Conservation (phyloP, 768 basidiomycete species). For the Tylopilus balloui region DNA sequence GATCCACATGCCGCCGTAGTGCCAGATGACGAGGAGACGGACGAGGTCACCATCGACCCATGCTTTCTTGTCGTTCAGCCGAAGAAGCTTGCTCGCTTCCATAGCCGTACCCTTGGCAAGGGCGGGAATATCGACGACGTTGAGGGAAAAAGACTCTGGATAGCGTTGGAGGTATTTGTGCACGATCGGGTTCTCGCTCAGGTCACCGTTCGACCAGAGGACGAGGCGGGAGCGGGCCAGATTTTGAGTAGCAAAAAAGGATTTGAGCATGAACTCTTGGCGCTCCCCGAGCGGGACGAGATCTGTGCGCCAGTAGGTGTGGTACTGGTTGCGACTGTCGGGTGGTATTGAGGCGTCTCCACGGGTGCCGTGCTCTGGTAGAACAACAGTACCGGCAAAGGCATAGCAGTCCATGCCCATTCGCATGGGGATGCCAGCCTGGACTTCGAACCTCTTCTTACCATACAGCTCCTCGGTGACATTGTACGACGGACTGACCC, state of each 20-base stretch:
- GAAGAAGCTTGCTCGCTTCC: conserved; percentile 56
- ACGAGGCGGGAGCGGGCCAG: conserved; percentile 60
- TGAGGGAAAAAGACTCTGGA: conserved; percentile 67
- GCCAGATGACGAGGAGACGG: conserved; percentile 84
- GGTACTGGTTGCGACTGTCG: conserved; percentile 60
- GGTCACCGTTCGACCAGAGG: conserved; percentile 89
- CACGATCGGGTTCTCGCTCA: conserved; percentile 53
- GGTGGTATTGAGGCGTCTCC: conserved; percentile 25
- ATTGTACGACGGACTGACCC: conserved; percentile 65
- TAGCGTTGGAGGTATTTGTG: conserved; percentile 55
- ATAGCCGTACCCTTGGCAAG: conserved; percentile 77
- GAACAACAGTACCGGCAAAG: conserved; percentile 76
- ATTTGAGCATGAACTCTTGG: conserved; percentile 87
- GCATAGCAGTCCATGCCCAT: conserved; percentile 89
- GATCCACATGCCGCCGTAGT: conserved; percentile 89
- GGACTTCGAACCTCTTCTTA: conserved; percentile 63
- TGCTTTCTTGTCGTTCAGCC: conserved; percentile 67
- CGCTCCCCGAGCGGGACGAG: conserved; percentile 71
- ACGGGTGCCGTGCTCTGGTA: conserved; percentile 7
- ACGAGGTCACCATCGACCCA: conserved; percentile 96
- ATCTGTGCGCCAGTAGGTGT: conserved; percentile 94
- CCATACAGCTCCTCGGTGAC: conserved; percentile 59
- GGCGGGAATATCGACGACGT: conserved; percentile 57
- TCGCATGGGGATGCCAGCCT: conserved; percentile 74
- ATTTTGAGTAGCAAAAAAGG: conserved; percentile 91